A percentile compares a stretch with the other conserved stretches of the same genome.
Conservation (phyloP, 352 stramenopile species). For the Thraustotheca clavata region DNA sequence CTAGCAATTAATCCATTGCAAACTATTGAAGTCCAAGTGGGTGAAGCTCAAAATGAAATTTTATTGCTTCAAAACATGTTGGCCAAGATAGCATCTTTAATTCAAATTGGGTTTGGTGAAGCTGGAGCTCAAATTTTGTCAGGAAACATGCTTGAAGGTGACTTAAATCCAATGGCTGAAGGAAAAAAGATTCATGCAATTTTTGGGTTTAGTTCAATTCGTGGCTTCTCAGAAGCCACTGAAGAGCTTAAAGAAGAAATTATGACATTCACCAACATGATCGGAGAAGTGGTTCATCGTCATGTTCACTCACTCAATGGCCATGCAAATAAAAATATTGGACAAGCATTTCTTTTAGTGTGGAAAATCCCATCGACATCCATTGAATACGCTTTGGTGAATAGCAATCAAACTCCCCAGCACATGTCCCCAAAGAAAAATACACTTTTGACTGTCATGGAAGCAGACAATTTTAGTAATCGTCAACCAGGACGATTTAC, state of each 20-base stretch:
- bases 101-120: constrained; percentile 78
- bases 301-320: constrained; percentile 78
- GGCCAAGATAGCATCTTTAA: constrained; percentile 75
- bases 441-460: constrained; percentile 9
- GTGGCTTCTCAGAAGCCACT: constrained; percentile 88
- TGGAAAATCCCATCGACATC: constrained; percentile 81
- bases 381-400: constrained; percentile 66
- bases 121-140: constrained; percentile 77
- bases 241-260: constrained; percentile 87
- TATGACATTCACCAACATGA: constrained; percentile 90
- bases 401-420: constrained; percentile 51
- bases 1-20: constrained; percentile 82
- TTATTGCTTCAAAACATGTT: constrained; percentile 71
- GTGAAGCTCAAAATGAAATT: constrained; percentile 73
- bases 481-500: constrained; percentile 70
- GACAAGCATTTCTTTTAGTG: constrained; percentile 90
- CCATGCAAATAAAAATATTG: constrained; percentile 86
- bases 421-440: constrained; percentile 32
- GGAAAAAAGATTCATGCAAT: constrained; percentile 89
- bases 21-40: constrained; percentile 68
- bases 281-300: constrained; percentile 85
- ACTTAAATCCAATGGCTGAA: constrained; percentile 83
- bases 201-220: constrained; percentile 94
- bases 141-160: constrained; percentile 81
- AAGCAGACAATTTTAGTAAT: constrained; percentile 66